Evolutionary conservation across 2,329 filamentous ascomycete species (phyloP), one percentile per base, ranked within the genome.

Genomic region (Fusarium sp.): DNA sequence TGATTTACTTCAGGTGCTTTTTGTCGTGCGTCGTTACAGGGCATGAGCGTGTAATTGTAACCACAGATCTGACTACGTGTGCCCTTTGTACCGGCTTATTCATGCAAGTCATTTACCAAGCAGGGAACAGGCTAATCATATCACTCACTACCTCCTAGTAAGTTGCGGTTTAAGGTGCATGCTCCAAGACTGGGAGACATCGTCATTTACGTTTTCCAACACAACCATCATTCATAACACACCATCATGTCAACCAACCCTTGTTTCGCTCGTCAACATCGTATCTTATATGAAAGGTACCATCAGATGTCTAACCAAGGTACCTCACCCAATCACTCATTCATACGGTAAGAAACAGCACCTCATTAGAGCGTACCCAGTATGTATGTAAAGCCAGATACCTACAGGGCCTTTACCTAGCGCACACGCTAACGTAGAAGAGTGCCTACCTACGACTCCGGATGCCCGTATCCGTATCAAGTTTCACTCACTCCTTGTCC

Each of bases 1-100:
- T 67, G 51, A 69, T 52, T 31, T 58, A 44, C 57, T 71, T 68
- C 65, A 58, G 38, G 39, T 39, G 31, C 39, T 33, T 54, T 57
- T 54, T 57, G 37, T 42, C 25, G 49, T 46, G 35, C 45, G 38
- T 33, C 38, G 54, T 70, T 41, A 39, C 42, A 70, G 45, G n/a
- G 25, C 64, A 69, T 45, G 23, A 27, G 21, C 38, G 25, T 44
- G 51, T 39, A 38, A 65, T 52, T 38, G 51, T 39, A 39, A 66
- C 63, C 41, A 35, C 61, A 46, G 27, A 48, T 56, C 41, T 48
- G n/a, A 35, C 25, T 23, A 31, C 15, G 10, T 23, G 41, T 31
- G 41, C 39, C 38, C 19, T 45, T 19, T 33, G 31, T 27, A 37
- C 23, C 18, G 16, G 33, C 31, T 19, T 25, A 10, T 27, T 38